Evolutionary conservation across 2,329 filamentous ascomycete genomes (phyloP).

Genomic region (Colletotrichum liriopes): DNA sequence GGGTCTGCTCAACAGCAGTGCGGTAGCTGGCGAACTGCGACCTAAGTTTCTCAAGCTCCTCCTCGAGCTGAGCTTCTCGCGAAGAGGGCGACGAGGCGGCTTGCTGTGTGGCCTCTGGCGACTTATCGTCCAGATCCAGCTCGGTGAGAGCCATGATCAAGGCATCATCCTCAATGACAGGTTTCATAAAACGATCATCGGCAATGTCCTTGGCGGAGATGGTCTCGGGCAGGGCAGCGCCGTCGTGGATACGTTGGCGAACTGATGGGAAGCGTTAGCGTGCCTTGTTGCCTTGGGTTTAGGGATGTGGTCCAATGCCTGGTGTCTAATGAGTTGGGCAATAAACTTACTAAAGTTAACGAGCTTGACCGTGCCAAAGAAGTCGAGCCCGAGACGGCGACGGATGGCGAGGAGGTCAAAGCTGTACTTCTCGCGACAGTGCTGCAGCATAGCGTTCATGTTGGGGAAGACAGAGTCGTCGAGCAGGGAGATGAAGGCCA

Average conservation of each 20-base stretch:
- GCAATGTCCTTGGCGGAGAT: constrained; percentile 76
- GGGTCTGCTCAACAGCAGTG: constrained; percentile 75
- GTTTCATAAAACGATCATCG: constrained; percentile 87
- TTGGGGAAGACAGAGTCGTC: constrained; percentile 77
- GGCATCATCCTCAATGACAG: constrained; percentile 90
- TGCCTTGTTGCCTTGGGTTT: not conserved
- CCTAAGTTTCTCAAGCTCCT: constrained; percentile 72
- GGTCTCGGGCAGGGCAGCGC: constrained; percentile 66
- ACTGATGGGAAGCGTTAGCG: constrained; percentile 52
- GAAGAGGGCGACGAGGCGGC: constrained; percentile 58
- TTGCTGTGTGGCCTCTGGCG: constrained; percentile 45
- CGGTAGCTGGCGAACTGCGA: constrained; percentile 77
- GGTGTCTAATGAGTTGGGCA: not conserved
- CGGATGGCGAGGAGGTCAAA: constrained; percentile 78
- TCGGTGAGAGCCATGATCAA: constrained; percentile 91
- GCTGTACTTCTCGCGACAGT: constrained; percentile 76
- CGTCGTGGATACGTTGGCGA: constrained; percentile 63
- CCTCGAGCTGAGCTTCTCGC: constrained; percentile 71
- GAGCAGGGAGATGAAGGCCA: constrained; percentile 77
- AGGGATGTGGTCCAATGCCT: not conserved
- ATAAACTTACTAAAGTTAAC: constrained; percentile 74
- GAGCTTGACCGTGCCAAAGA: constrained; percentile 80
- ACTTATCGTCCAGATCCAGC: constrained; percentile 66
- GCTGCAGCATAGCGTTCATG: constrained; percentile 75
- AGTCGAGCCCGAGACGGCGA: constrained; percentile 75